Base-by-base conservation (phyloP, 2,329 filamentous ascomycete genomes). In the Colletotrichum sansevieriae region DNA sequence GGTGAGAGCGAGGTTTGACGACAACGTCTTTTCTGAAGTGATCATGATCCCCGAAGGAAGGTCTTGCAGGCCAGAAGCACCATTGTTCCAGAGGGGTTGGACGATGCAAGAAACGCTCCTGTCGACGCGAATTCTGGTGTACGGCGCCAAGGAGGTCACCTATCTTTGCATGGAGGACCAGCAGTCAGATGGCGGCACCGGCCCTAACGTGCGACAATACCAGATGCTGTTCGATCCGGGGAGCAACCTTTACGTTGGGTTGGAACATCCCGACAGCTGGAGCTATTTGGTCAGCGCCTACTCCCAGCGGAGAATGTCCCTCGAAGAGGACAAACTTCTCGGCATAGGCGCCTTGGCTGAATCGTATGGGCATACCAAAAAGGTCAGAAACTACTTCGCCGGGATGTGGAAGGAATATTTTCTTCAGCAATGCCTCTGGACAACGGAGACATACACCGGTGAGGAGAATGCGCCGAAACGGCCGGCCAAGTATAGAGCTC, bases 351-450 rank as follows among this genome's bases (percentile, higher is more conserved):
- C 44, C 1, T 22, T 60, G 33, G 57, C 57, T 11, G 57, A 49
- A 13, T 43, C 33, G 9, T 60, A 60, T 15, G 44, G 57, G 1
- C 57, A 33, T 0, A 37, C 25, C 7, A 60, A 39, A 3, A 2
- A 29, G 0, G n/a, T 29, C 4, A 15, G 13, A 8, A 29, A n/a
- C 2, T 60, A 60, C 2, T 35, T 60, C 1, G 57, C 44, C 5
- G 57, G 44, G 2, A 8, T 60, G 3, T 60, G 57, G 43, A 49
- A 22, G 13, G 33, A 47, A 1, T 18, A 13, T 2, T 22, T 49
- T 25, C 12, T 60, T 3, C 18, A 60, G 8, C 44, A 49, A 22
- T 20, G n/a, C 13, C 44, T 60, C 0, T 60, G 57, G 57, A 49
- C 57, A 7, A 60, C 44, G 2, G n/a, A 46, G 0, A 37, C 29